These are phyloP conservation scores for Cryptosporidium parvum DNA, from an alignment of 169 alveolate genomes.

Conservation along the genomic window DNA sequence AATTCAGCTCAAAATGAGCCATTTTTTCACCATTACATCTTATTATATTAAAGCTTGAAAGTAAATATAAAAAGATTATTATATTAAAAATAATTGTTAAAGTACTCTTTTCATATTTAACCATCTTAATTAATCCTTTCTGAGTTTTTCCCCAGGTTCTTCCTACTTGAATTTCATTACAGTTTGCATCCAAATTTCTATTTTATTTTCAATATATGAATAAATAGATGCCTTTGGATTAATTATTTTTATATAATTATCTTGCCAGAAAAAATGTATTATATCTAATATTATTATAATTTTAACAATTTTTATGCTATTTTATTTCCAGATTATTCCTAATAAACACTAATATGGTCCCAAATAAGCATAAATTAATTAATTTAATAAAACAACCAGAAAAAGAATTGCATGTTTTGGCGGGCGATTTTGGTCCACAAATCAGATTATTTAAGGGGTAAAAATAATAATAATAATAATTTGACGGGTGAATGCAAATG, in stretches of 20 bases:
- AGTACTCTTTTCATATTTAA: not conserved
- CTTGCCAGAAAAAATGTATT: too few species aligned
- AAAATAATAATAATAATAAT: not conserved
- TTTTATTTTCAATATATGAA: not conserved
- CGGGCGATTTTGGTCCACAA: constrained; percentile 21
- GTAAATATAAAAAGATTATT: not conserved
- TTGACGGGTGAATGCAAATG: constrained; percentile 6
- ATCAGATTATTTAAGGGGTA: not conserved
- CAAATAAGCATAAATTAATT: not conserved
- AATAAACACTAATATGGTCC: not conserved
- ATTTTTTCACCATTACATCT: not conserved
- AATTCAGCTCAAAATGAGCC: constrained; percentile 13
- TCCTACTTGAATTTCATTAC: constrained; percentile 5
- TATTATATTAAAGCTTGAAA: not conserved
- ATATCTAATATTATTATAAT: too few species aligned
- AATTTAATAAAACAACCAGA: not conserved
- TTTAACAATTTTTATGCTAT: not conserved
- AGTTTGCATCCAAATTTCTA: not conserved
- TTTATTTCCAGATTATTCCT: not conserved
- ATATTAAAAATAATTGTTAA: not conserved
- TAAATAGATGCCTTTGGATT: constrained; percentile 19
- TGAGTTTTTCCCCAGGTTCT: not conserved
- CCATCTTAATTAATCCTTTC: constrained; percentile 3
- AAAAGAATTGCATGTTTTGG: constrained; percentile 34
- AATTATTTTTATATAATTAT: too few species aligned